Conservation (phyloP, 768 basidiomycete species). For the Lanmaoa pseudosensibilis region DNA sequence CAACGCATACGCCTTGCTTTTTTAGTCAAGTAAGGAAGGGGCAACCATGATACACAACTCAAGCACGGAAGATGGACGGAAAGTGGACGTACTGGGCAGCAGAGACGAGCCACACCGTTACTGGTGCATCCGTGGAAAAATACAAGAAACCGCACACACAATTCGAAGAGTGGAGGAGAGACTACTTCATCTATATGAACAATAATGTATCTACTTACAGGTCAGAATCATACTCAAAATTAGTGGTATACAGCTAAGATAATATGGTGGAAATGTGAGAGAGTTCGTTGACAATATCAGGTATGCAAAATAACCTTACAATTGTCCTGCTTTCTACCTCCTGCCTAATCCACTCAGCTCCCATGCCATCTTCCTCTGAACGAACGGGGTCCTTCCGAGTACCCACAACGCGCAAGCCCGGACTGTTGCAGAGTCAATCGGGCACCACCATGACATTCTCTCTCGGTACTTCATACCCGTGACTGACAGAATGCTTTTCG, state of each 20-base stretch:
- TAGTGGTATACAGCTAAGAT: neutral
- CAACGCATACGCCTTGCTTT: no score
- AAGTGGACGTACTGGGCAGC: no score
- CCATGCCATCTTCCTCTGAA: slow-evolving; percentile 18
- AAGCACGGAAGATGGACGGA: no score
- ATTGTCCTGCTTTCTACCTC: slow-evolving; percentile 14
- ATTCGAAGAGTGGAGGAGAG: no score
- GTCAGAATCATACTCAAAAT: no score
- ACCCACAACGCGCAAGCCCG: slow-evolving; percentile 28
- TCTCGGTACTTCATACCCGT: slow-evolving; percentile 23
- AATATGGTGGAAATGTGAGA: neutral
- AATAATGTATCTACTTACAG: neutral
- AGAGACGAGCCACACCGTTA: no score
- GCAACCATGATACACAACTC: no score
- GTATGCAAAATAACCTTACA: no score
- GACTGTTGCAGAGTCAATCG: slow-evolving; percentile 26
- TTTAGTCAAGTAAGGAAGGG: no score
- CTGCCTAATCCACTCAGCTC: slow-evolving; percentile 24
- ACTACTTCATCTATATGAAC: neutral
- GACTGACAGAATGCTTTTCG: slow-evolving; percentile 36
- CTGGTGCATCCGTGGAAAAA: no score
- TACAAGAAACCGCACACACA: no score
- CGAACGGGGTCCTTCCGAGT: slow-evolving; percentile 17
- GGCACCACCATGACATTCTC: slow-evolving; percentile 24
- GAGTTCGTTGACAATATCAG: no score